Evolutionary conservation across 2,329 filamentous ascomycete genomes (phyloP), one percentile per base, ranked within the genome.

Genomic region (Colletotrichum horii): DNA sequence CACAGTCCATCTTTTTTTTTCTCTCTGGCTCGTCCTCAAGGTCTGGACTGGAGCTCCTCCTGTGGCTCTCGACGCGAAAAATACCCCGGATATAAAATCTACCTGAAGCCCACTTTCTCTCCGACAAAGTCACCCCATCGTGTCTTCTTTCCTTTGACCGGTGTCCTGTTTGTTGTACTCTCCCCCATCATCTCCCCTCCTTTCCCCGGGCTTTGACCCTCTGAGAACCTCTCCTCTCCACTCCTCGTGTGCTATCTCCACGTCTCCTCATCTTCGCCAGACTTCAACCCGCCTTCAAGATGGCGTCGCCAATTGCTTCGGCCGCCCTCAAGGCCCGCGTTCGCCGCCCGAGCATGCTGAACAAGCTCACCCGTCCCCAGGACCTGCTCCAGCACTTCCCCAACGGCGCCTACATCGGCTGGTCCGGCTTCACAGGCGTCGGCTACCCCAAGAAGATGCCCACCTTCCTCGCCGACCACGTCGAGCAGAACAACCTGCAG

Each of bases 381-480:
- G 95, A 97, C 83, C 85, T 97, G 78, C 89, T 98, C 76, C 89
- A 94, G 78, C 90, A 94, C 79, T 98, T 98, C 81, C 95, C 95
- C 78, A 91, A 97, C 88, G 93, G 93, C 82, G 86, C 94, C n/a
- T 97, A 97, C 84, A 91, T 98, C 80, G 96, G 95, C 81, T 98
- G 95, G 95, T 95, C 93, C 78, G 95, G 95, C 43, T 98, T 98
- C 85, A 98, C 95, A 15, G 95, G 95, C 80, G 95, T 97, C 70
- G 95, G 95, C 75, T 97, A 97, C 86, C 95, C 95, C 78, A 97
- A 97, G 85, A 97, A 94, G 86, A 92, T 97, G 68, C 96, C 96
- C 19, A 94, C 93, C 6, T 95, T 94, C 78, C 89, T 98, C 76
- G 95, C 95, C 79, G 94, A 98, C 83, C 93, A 98, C 83, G 95